Evolutionary conservation across 768 basidiomycete genomes (phyloP), one percentile per base, ranked within the genome.

Genomic region (Epithele typhae): DNA sequence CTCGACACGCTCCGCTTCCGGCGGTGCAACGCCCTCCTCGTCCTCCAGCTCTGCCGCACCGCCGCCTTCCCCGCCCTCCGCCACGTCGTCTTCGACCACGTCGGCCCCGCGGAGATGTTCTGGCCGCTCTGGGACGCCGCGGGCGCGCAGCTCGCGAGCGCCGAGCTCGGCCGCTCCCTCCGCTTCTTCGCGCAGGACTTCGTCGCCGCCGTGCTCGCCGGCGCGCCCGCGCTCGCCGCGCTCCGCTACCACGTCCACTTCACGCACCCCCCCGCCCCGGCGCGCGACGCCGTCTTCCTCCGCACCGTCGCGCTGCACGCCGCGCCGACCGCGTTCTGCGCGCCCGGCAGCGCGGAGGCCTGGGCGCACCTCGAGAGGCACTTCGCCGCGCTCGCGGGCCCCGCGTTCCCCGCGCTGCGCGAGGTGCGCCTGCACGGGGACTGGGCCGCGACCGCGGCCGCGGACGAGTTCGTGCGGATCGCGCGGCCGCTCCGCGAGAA

Each of bases 91-190:
- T 57, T 76, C 46, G 82, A 84, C 54, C 68, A 70, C 22, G 72
- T 76, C 18, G 56, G 68, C 36, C 54, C 61, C 15, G 39, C 45
- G 27, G 58, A 56, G 15, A 70, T 69, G 15, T 51, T 78, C 49
- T 67, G 72, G 32, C 59, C 61, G 23, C 47, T 84, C 18, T 82
- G 79, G 80, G 63, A 69, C 25, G 53, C 54, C 15, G 73, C 77
- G 41, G 81, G 81, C 21, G 46, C 53, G 37, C 78, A 76, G 48
- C 69, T 84, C 37, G 65, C 67, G 44, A 70, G 67, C 1, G 67
- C 84, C 19, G 82, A 84, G 55, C 72, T 85, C 45, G 82, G 82
- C 25, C 71, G 64, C 51, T 74, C 77, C 58, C 53, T 80, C 24
- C 74, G 70, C 33, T 85, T 84, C 60, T 64, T 73, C 36, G 59